phyloP scores from a whole-genome alignment of 2,329 filamentous ascomycete species.

The Aspergillus novoparasiticus region DNA sequence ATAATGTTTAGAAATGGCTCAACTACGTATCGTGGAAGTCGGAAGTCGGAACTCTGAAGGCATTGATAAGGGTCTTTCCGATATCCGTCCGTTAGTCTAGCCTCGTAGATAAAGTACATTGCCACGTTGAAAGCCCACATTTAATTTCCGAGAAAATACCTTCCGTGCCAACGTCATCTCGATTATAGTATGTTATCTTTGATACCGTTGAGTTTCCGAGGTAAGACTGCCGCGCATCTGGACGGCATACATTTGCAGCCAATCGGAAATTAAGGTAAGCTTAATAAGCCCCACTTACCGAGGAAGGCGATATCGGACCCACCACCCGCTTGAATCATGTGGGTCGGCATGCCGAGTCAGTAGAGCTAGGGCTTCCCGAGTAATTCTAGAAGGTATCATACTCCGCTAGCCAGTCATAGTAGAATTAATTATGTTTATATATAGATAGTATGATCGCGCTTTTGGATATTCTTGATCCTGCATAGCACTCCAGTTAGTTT shows the following conservation, averaged over 20 bases:
- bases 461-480: neutral
- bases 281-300: neutral
- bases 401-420: neutral
- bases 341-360: slow-evolving; percentile 1
- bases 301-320: neutral
- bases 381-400: neutral
- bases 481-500: neutral
- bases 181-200: neutral
- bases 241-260: too few relatives aligned
- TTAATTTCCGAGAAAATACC: neutral
- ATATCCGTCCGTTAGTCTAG: neutral
- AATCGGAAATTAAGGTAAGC: too few relatives aligned
- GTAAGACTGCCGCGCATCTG: neutral
- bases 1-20: neutral
- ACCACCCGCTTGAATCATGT: neutral
- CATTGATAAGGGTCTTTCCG: neutral
- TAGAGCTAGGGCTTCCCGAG: neutral
- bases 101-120: neutral
- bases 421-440: neutral
- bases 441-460: neutral
- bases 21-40: neutral
- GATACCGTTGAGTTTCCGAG: neutral
- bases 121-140: neutral
- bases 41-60: neutral
- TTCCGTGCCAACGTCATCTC: neutral